Evolutionary conservation across 257 asterid genomes (phyloP), one percentile per base, ranked within the genome.

Genomic region (Misopates orontium): DNA sequence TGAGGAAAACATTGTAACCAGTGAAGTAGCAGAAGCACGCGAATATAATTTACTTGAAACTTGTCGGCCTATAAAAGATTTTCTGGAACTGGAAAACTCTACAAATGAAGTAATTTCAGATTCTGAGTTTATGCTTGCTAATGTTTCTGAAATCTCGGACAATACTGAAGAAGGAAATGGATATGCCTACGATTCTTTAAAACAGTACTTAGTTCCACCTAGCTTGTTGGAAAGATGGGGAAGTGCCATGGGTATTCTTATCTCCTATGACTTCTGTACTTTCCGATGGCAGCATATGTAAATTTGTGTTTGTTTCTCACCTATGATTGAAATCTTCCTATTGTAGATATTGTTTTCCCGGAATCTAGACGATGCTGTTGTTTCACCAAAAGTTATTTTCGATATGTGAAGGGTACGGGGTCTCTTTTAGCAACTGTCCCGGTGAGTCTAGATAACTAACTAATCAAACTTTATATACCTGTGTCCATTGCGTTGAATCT

Each of bases 341-440:
- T 66, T 67, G 68, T 70, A 89, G 98, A 92, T 87, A 84, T 92
- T 74, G 98, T 92, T 76, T 92, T 82, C 77, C 95, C 95, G 32
- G 88, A 81, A 70, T 92, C 98, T 54, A 87, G 75, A 71, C 96
- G 97, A 56, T 89, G 96, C 51, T 92, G 98, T 77, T 89, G 98
- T 75, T 89, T 92, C 77, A 92, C 97, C 57, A 92, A 92, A 74
- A 92, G 98, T 75, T 92, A 92, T 71, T 92, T 82, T 72, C 87
- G 98, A 50, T 92, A 79, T 17, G 92, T 89, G 74, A 92, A 92
- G 85, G 98, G 98, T 65, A 92, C 98, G 8, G 98, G 98, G 54
- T 92, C 97, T 7, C 83, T 89, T 67, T 73, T 89, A 84, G 97
- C 98, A 57, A 87, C 98, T 48, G 69, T 61, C 47, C 83, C 83